Conservation (phyloP, 352 stramenopile genomes). For the Globisporangium paddicum region DNA sequence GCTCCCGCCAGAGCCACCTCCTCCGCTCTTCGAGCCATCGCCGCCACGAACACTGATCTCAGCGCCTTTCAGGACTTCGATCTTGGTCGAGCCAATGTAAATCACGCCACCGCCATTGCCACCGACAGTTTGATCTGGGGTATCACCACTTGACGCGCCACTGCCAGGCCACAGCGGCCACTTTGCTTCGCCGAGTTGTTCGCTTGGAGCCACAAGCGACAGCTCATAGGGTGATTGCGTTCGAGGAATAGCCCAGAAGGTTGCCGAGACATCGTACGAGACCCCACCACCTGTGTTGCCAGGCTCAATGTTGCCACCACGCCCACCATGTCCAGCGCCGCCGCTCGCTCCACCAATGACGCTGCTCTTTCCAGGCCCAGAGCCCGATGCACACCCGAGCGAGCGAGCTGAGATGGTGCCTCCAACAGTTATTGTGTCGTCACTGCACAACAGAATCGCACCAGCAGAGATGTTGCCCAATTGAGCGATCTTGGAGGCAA, state of each 20-base stretch:
- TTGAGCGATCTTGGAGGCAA: conserved; percentile 28
- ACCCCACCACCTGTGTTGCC: conserved; percentile 39
- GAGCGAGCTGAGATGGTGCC: conserved; percentile 32
- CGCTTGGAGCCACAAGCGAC: not conserved
- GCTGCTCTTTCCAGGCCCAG: conserved; percentile 52
- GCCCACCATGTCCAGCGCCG: conserved; percentile 61
- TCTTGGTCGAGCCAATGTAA: conserved; percentile 48
- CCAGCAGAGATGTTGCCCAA: conserved; percentile 49
- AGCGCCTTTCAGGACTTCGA: conserved; percentile 38
- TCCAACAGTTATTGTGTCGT: conserved; percentile 27
- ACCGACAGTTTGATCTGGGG: conserved; percentile 42
- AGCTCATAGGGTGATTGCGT: not conserved
- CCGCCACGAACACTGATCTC: conserved; percentile 50
- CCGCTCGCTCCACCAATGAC: conserved; percentile 46
- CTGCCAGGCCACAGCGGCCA: conserved; percentile 73
- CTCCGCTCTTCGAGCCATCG: conserved; percentile 51
- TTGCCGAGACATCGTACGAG: conserved; percentile 31
- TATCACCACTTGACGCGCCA: conserved; percentile 47
- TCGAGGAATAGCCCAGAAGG: not conserved
- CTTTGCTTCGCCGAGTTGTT: not conserved
- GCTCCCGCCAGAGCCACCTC: conserved; percentile 64
- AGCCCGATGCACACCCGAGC: conserved; percentile 45
- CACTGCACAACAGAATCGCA: conserved; percentile 57
- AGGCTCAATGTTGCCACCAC: conserved; percentile 55
- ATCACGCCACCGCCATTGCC: conserved; percentile 70